Conservation (phyloP, 2,329 filamentous ascomycete species). For the Fusarium chlamydosporum region DNA sequence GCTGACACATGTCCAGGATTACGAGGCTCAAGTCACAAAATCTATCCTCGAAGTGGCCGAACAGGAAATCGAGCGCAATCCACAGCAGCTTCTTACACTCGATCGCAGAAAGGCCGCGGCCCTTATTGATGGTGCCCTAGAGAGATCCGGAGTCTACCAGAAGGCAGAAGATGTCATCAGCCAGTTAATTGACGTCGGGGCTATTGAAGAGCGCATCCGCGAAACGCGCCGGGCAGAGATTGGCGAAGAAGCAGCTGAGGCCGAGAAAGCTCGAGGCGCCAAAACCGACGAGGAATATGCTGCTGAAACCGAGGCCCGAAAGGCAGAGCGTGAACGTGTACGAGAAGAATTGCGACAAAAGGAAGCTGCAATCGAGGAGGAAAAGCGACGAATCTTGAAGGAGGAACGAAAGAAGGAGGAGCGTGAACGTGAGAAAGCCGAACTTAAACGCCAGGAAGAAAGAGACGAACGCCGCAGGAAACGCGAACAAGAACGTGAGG, state of each 20-base stretch:
- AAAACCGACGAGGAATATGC: slow-evolving; percentile 83
- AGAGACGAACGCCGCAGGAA: slow-evolving; percentile 64
- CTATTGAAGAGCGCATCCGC: slow-evolving; percentile 78
- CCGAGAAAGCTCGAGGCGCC: slow-evolving; percentile 74
- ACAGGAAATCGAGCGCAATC: slow-evolving; percentile 81
- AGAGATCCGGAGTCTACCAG: slow-evolving; percentile 82
- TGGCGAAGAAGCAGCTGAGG: slow-evolving; percentile 75
- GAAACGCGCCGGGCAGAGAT: slow-evolving; percentile 77
- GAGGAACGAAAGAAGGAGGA: slow-evolving; percentile 69
- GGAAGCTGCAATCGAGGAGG: slow-evolving; percentile 72
- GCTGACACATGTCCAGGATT: slow-evolving; percentile 66
- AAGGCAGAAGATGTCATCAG: slow-evolving; percentile 77
- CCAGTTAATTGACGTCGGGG: slow-evolving; percentile 74
- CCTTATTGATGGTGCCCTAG: slow-evolving; percentile 82
- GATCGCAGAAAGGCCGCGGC: slow-evolving; percentile 81
- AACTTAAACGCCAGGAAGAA: slow-evolving; percentile 65
- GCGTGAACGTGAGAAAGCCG: slow-evolving; percentile 64
- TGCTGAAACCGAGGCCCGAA: slow-evolving; percentile 72
- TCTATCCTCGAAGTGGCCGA: slow-evolving; percentile 78
- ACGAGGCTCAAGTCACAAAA: slow-evolving; percentile 75
- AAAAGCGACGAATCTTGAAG: slow-evolving; percentile 70
- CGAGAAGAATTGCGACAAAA: slow-evolving; percentile 72
- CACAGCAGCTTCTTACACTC: slow-evolving; percentile 77
- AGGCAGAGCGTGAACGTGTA: slow-evolving; percentile 72
- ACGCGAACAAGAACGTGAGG: slow-evolving; percentile 68